Evolutionary conservation across 768 basidiomycete genomes (phyloP), one percentile per base, ranked within the genome.

Genomic region (Mycena rebaudengoi): DNA sequence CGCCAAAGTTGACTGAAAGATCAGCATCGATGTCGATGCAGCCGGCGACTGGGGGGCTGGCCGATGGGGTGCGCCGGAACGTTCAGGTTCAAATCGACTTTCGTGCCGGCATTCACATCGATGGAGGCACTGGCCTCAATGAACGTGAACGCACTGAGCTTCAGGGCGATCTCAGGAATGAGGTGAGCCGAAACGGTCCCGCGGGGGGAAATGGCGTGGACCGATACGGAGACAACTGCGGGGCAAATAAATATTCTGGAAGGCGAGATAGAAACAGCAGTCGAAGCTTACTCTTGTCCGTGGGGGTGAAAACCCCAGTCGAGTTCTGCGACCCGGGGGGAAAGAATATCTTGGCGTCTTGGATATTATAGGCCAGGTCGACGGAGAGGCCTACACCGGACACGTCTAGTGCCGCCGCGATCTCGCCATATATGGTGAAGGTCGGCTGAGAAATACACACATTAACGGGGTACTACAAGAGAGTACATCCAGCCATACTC

Each of bases 311-410:
- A 13, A 21, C 35, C 18, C 65, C 60, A 21, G 5, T 8, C 7
- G 40, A 45, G 11, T 60, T 3, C 37, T 56, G 33, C 10, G 60
- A 13, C 13, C 20, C 52, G 4, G 71, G 69, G 11, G 76, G 76
- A 69, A 73, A 73, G 64, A 57, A 66, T 11, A 71, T 46, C 55
- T 67, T 60, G 21, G 69, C 64, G 26, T 67, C 62, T 37, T 55
- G 40, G 44, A 75, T 46, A 29, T 25, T 66, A 64, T 75, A 76
- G 1, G 64, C 67, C n/a, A 78, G 41, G 35, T 68, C 71, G 46
- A 76, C 70, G 7, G 50, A 62, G 28, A 74, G 26, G 57, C 70
- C 62, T 41, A 73, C 44, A 32, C 69, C 68, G n/a, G n/a, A n/a
- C 7, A 73, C 68, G 20, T 70, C 72, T 18, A 78, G 40, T 8